A percentile compares a stretch with the other conserved stretches of the same genome.
Evolutionary conservation across 768 basidiomycete genomes (phyloP).

Genomic region (Pulveroboletus sp.): DNA sequence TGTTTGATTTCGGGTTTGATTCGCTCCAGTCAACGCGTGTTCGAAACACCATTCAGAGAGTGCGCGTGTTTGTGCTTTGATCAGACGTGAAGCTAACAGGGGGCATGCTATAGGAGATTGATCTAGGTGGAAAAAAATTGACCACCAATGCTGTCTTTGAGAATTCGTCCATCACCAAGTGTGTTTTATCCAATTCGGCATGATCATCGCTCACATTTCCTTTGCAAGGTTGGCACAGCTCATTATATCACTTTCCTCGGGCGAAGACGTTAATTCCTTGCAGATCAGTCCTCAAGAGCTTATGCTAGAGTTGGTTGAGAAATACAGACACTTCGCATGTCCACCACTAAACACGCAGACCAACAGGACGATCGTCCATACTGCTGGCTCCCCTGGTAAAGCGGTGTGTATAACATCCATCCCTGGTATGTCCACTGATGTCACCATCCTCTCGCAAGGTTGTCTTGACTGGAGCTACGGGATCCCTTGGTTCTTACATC

Average conservation of each 20-base stretch:
- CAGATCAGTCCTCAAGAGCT: conserved; percentile 32
- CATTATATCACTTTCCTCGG: conserved; percentile 35
- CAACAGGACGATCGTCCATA: conserved; percentile 7
- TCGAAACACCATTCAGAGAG: conserved; percentile 45
- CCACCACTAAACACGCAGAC: neutral
- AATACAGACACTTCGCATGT: conserved; percentile 29
- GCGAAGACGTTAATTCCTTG: conserved; percentile 18
- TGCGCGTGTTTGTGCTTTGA: conserved; percentile 23
- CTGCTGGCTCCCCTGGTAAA: conserved; percentile 8
- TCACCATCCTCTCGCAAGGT: too few relatives aligned
- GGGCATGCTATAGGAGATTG: conserved; percentile 13
- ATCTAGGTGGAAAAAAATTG: conserved; percentile 21
- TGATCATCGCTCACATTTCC: neutral
- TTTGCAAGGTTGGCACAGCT: conserved; percentile 37
- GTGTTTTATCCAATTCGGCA: conserved; percentile 1
- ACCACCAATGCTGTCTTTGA: conserved; percentile 45
- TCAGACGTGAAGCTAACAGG: too few relatives aligned
- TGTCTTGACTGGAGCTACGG: conserved; percentile 28
- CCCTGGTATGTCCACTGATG: too few relatives aligned
- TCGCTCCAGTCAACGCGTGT: conserved; percentile 51
- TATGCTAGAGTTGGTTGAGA: conserved; percentile 47
- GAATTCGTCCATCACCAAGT: conserved; percentile 43
- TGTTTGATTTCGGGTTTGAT: conserved; percentile 51
- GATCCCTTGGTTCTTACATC: conserved; percentile 50
- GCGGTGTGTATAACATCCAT: too few relatives aligned